These are phyloP conservation scores for Filosporella fistucella DNA, from an alignment of 495 filamentous ascomycete genomes.

Conservation along the genomic window DNA sequence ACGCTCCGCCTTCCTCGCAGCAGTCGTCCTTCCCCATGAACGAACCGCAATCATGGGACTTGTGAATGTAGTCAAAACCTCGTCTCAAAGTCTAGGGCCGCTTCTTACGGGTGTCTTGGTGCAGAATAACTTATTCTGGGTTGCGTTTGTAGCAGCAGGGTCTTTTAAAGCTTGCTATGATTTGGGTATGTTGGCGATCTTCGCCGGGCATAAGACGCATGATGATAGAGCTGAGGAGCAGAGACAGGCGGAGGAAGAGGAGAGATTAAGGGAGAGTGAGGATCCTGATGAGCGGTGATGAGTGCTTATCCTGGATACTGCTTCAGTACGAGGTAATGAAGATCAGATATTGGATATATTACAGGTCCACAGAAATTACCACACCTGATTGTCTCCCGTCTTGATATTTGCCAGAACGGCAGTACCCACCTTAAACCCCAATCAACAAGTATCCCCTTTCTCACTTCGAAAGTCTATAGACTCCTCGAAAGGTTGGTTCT, in stretches of 20 bases:
- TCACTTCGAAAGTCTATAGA: no score
- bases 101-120: conserved; percentile 67
- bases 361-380: no score
- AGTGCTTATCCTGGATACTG: no score
- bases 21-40: conserved; percentile 64
- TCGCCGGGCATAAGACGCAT: conserved; percentile 29
- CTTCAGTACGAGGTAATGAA: no score
- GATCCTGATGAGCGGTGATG: not conserved
- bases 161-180: conserved; percentile 68
- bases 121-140: conserved; percentile 56
- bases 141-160: conserved; percentile 69
- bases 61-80: conserved; percentile 64
- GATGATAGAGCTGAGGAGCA: conserved; percentile 5
- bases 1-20: conserved; percentile 72
- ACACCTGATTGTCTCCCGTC: no score
- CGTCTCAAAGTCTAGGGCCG: conserved; percentile 58
- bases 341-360: no score
- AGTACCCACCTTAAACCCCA: no score
- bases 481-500: no score
- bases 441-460: no score
- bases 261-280: conserved; percentile 1
- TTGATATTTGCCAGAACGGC: no score
- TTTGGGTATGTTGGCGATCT: conserved; percentile 64
- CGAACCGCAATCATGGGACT: conserved; percentile 75
- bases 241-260: not conserved